Percentiles rank a stretch among this genome's conserved stretches.
phyloP scores from a whole-genome alignment of 306 rosid genomes.

The Crotalaria pallida region DNA sequence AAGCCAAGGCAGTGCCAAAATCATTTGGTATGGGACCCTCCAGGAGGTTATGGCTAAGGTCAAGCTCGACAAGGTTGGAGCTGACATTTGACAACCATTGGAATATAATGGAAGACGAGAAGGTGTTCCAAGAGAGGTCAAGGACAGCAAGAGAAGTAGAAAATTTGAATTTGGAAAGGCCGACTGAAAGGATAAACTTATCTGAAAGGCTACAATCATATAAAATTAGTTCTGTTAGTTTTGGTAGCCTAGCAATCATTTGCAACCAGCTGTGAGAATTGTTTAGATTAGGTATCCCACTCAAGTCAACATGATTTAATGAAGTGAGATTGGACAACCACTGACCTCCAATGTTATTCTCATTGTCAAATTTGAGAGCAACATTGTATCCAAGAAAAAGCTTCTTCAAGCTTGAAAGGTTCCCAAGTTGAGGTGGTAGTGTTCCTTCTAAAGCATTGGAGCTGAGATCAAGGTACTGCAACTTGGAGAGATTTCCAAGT shows the following conservation, averaged over 20 bases:
- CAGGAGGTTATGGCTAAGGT: not conserved
- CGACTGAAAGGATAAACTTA: not conserved
- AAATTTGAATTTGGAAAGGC: not conserved
- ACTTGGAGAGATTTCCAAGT: constrained; percentile 13
- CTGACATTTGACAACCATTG: not conserved
- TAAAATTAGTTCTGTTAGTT: not conserved
- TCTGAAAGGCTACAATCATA: not conserved
- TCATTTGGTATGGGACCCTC: not conserved
- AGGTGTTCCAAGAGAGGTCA: not conserved
- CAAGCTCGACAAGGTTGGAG: not conserved
- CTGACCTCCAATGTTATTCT: not conserved
- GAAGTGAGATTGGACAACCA: constrained; percentile 26
- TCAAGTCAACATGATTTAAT: constrained; percentile 23
- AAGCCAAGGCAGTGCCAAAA: not conserved
- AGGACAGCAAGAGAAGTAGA: not conserved
- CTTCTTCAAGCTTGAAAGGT: constrained; percentile 12
- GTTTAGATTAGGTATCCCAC: not conserved
- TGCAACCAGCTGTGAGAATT: not conserved
- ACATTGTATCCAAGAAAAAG: not conserved
- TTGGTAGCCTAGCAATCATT: constrained; percentile 12
- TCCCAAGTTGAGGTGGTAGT: constrained; percentile 25
- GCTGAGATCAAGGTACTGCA: constrained; percentile 18
- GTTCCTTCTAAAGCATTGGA: not conserved
- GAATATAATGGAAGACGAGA: not conserved
- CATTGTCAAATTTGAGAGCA: not conserved